Conservation (phyloP, 495 filamentous ascomycete genomes). For the Xylaria cubensis region DNA sequence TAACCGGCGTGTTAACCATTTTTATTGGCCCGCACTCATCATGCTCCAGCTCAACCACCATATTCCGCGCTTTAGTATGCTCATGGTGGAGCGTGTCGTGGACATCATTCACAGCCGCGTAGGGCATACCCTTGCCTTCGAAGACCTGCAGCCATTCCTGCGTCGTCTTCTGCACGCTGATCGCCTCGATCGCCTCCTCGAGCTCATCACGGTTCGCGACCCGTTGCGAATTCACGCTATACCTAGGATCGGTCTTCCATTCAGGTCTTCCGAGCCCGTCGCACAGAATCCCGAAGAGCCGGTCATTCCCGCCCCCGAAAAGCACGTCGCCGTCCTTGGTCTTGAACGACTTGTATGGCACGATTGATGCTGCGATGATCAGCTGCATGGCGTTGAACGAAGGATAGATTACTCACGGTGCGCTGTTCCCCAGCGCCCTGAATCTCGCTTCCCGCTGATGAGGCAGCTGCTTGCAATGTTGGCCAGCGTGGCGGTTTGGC, state of each 20-base stretch:
- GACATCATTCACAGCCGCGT: slow-evolving; percentile 93
- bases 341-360: slow-evolving; percentile 90
- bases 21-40: slow-evolving; percentile 82
- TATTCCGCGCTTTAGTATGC: slow-evolving; percentile 83
- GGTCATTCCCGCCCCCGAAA: slow-evolving; percentile 92
- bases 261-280: slow-evolving; percentile 76
- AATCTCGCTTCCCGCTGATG: slow-evolving; percentile 86
- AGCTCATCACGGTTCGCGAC: slow-evolving; percentile 80
- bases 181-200: slow-evolving; percentile 75
- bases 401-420: slow-evolving; percentile 70
- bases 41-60: slow-evolving; percentile 90
- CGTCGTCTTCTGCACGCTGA: slow-evolving; percentile 80
- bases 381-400: not conserved
- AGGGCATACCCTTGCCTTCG: slow-evolving; percentile 91
- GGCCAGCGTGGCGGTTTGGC: slow-evolving; percentile 88
- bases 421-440: slow-evolving; percentile 91
- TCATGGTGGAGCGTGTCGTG: slow-evolving; percentile 81
- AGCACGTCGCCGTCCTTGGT: slow-evolving; percentile 93
- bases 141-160: slow-evolving; percentile 87
- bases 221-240: slow-evolving; percentile 78
- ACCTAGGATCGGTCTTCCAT: slow-evolving; percentile 79
- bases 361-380: slow-evolving; percentile 77
- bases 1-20: slow-evolving; percentile 93
- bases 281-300: slow-evolving; percentile 86
- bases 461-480: slow-evolving; percentile 94